Conservation (phyloP, 2,329 filamentous ascomycete species). For the Passalora sequoiae region DNA sequence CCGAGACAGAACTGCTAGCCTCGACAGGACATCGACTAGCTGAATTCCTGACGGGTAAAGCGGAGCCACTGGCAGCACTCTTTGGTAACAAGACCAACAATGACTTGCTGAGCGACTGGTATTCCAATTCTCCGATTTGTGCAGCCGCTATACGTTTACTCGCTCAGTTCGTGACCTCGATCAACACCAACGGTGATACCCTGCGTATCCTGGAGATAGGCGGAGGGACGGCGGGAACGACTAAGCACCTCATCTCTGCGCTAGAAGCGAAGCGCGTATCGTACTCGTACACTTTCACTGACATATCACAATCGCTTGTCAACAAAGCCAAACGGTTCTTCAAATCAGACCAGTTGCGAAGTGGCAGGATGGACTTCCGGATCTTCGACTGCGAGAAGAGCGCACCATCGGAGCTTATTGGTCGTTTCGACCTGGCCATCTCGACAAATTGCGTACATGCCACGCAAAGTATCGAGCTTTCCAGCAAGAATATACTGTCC, state of each 20-base stretch:
- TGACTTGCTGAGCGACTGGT: background rate
- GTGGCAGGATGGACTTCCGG: conserved; percentile 27
- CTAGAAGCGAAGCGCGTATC: conserved; percentile 25
- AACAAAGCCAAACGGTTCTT: conserved; percentile 20
- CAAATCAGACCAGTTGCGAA: conserved; percentile 12
- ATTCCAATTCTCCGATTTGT: background rate
- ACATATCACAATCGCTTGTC: conserved; percentile 36
- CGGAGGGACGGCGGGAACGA: conserved; percentile 2
- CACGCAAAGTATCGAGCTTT: conserved; percentile 15
- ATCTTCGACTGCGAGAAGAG: conserved; percentile 32
- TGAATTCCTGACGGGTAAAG: background rate
- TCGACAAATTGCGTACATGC: conserved; percentile 37
- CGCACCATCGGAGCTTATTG: conserved; percentile 19
- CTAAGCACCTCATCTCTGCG: background rate
- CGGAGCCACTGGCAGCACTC: background rate
- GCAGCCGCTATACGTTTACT: background rate
- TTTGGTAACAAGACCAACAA: background rate
- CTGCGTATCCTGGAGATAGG: conserved; percentile 2
- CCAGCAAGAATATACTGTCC: background rate
- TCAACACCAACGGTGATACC: background rate
- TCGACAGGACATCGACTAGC: background rate
- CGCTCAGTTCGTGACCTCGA: background rate
- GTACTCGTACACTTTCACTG: conserved; percentile 43
- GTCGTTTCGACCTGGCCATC: conserved; percentile 33
- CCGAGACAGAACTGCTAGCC: background rate